Base-by-base conservation (phyloP, 2,329 filamentous ascomycete species). In the Verticillium albo-atrum region DNA sequence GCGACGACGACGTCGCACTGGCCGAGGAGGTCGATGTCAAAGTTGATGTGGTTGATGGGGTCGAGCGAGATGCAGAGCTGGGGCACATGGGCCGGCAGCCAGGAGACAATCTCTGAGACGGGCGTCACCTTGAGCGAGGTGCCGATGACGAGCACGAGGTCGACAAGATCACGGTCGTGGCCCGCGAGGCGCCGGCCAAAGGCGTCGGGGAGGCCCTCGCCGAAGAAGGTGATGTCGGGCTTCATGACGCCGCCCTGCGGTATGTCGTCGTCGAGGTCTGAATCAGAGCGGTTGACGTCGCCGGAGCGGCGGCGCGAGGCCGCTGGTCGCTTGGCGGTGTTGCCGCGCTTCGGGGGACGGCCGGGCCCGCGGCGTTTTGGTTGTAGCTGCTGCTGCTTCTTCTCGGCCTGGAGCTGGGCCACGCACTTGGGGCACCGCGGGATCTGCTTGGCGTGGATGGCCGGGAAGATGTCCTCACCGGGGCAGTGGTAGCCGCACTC, bases 191-290 rank as follows among this genome's bases (percentile, higher is more conserved):
- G 89, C 55, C 85, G 80, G 60, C 89, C 90, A 74, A 99, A 99
- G 65, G 86, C 84, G 66, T 91, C 87, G 0, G 94, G 93, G 1
- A 99, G 87, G 56, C 88, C 83, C 76, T 99, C 95, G 66, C 94
- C 94, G 69, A 98, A 98, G 79, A 99, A 98, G 54, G 92, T 98
- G 70, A 99, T 98, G 76, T 98, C 94, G 9, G 95, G 95, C 81
- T 90, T 97, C 92, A 96, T 96, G 71, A 96, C 87, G 59, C 91
- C 92, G 2, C 87, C 84, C 54, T 82, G 80, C 2, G 87, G 86
- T 42, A 90, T 85, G 62, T 78, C 74, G 63, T 78, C 81, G 47
- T 80, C 78, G 28, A 77, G 76, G 57, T 82, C 79, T 15, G 80
- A 74, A 42, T 71, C 76, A 52, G 71, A 74, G 61, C 75, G 74